Evolutionary conservation across 2,329 filamentous ascomycete genomes (phyloP), one percentile per base, ranked within the genome.

Genomic region (Penicillium vulpinum): DNA sequence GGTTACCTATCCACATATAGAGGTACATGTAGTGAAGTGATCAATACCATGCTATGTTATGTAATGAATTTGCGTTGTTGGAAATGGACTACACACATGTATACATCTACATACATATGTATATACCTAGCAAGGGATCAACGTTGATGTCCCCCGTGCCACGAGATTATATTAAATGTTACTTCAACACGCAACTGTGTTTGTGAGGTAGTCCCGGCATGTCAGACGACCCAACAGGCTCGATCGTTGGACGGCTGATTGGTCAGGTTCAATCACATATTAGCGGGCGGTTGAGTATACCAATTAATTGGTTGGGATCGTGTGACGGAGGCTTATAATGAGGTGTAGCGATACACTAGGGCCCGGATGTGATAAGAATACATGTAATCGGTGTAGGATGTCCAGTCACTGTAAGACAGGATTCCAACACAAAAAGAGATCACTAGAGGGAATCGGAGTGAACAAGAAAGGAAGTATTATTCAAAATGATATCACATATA

Each of bases 401-500:
- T n/a, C n/a, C n/a, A n/a, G n/a, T n/a, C n/a, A n/a, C n/a, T n/a
- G n/a, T n/a, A n/a, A n/a, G n/a, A n/a, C 3, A 11, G 35, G 31
- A 26, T 15, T 11, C n/a, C 5, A 28, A 39, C 6, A 18, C 11
- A 13, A n/a, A 36, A 28, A 9, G 2, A 39, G 18, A 24, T 15
- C n/a, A 13, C 11, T 5, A 7, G 31, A n/a, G 8, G 16, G 21
- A 26, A 39, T n/a, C 18, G 8, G 5, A 35, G 16, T 51, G 48
- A 56, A 56, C 40, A 56, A 52, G 22, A 29, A 56, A 28, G 13
- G 40, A 52, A 51, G 4, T 52, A 52, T 26, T 56, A 56, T 56
- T 56, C 48, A 51, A 56, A 59, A 61, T 63, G 48, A 62, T 62
- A 65, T 66, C 62, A n/a, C n/a, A 64, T 62, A 61, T 60, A 47